A percentile compares a stretch with the other conserved stretches of the same genome.
phyloP scores from a whole-genome alignment of 345 rosid genomes.

The Erysimum cheiranthoides region DNA sequence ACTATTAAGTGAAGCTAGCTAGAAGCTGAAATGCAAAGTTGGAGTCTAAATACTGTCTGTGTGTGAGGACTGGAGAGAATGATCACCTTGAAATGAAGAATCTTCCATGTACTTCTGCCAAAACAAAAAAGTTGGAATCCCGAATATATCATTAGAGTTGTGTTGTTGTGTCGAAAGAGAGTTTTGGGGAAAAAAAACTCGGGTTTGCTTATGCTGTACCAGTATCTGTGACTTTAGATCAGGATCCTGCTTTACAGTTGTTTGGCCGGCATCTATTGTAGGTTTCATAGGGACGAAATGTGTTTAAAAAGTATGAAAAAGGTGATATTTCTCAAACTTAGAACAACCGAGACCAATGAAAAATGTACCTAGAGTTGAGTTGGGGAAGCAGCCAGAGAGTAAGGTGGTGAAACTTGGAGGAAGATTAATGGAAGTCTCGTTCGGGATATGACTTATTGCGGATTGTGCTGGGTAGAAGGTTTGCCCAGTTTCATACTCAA shows the following conservation, averaged over 20 bases:
- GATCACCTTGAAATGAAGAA: conserved; percentile 81
- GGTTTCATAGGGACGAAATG: conserved; percentile 29
- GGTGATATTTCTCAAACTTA: conserved; percentile 15
- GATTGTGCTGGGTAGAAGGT: conserved; percentile 43
- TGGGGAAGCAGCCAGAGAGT: conserved; percentile 59
- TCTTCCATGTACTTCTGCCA: conserved; percentile 83
- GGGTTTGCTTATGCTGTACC: conserved; percentile 51
- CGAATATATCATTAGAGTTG: conserved; percentile 28
- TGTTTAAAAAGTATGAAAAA: conserved; percentile 29
- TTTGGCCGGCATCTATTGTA: conserved; percentile 49
- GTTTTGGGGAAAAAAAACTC: not conserved
- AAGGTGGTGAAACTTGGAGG: conserved; percentile 90
- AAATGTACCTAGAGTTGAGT: conserved; percentile 56
- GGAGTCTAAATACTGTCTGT: conserved; percentile 4
- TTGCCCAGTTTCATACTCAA: conserved; percentile 53
- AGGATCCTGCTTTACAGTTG: conserved; percentile 45
- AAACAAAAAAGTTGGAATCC: conserved; percentile 35
- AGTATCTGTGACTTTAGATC: conserved; percentile 73
- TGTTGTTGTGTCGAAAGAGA: conserved; percentile 12
- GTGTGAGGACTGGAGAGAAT: conserved; percentile 26
- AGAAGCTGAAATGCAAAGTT: conserved; percentile 14
- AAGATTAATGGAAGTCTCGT: conserved; percentile 46
- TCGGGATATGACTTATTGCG: conserved; percentile 31
- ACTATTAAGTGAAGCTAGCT: not conserved
- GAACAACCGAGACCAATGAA: conserved; percentile 28